phyloP scores from a whole-genome alignment of 2,329 filamentous ascomycete species.

The Epicoccum sorghinum region DNA sequence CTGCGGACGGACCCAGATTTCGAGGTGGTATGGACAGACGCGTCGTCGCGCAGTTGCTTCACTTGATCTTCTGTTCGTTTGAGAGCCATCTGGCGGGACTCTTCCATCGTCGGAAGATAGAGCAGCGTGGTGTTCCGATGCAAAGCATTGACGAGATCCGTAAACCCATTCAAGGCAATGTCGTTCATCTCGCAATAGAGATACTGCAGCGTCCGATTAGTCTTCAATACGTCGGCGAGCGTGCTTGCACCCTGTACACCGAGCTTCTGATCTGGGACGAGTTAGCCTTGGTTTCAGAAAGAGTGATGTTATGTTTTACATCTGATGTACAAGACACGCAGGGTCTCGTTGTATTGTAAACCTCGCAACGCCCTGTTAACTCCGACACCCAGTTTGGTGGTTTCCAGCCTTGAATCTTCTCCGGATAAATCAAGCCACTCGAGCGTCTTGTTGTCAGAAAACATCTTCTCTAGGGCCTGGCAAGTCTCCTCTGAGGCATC shows the following conservation, averaged over 20 bases:
- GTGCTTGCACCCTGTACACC: slow-evolving; percentile 73
- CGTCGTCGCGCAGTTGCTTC: slow-evolving; percentile 57
- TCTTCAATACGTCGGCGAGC: slow-evolving; percentile 70
- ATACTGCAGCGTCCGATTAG: slow-evolving; percentile 67
- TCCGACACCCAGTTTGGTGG: slow-evolving; percentile 70
- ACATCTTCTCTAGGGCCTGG: slow-evolving; percentile 66
- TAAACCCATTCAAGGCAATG: slow-evolving; percentile 73
- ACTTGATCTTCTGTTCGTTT: slow-evolving; percentile 64
- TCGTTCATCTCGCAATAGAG: slow-evolving; percentile 75
- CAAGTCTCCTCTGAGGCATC: slow-evolving; percentile 73
- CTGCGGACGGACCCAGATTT: slow-evolving; percentile 44
- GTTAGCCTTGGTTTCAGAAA: slow-evolving; percentile 21
- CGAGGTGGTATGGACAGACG: slow-evolving; percentile 26
- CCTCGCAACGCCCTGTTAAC: slow-evolving; percentile 70
- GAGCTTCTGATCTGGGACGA: slow-evolving; percentile 63
- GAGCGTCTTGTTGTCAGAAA: slow-evolving; percentile 70
- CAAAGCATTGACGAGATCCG: slow-evolving; percentile 71
- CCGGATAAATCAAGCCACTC: slow-evolving; percentile 73
- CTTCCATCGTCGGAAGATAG: slow-evolving; percentile 67
- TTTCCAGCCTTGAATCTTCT: slow-evolving; percentile 73
- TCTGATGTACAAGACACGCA: slow-evolving; percentile 69
- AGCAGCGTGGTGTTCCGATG: slow-evolving; percentile 68
- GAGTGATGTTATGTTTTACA: slow-evolving; percentile 30
- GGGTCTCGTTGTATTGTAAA: slow-evolving; percentile 66
- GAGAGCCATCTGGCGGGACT: slow-evolving; percentile 66